Evolutionary conservation across 2,329 filamentous ascomycete genomes (phyloP).

Genomic region (Paramyrothecium sp.): DNA sequence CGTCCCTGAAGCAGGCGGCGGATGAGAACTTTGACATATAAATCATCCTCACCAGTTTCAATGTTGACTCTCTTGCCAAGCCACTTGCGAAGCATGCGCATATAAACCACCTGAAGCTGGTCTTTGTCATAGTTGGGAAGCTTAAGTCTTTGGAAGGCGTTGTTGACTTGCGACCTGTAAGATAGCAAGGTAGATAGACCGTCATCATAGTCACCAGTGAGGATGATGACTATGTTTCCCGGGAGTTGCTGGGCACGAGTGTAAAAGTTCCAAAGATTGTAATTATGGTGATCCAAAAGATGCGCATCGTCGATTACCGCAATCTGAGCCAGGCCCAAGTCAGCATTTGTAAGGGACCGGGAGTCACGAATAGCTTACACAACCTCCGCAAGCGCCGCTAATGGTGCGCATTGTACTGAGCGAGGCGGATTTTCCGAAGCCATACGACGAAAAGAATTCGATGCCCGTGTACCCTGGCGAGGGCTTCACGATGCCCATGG

Average conservation of each 20-base stretch:
- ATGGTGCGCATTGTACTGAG: slow-evolving; percentile 39
- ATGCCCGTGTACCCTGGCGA: slow-evolving; percentile 43
- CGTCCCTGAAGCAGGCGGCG: slow-evolving; percentile 59
- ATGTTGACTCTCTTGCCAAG: slow-evolving; percentile 56
- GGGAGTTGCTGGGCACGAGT: slow-evolving; percentile 21
- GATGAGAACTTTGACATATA: slow-evolving; percentile 62
- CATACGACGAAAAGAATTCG: slow-evolving; percentile 22
- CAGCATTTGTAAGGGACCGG: neutral
- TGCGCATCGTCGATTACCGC: slow-evolving; percentile 26
- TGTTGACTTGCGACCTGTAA: slow-evolving; percentile 32
- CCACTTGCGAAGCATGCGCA: slow-evolving; percentile 49
- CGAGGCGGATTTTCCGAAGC: slow-evolving; percentile 30
- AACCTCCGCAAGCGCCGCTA: slow-evolving; percentile 49
- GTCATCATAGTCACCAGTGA: slow-evolving; percentile 22
- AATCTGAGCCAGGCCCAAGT: slow-evolving; percentile 17
- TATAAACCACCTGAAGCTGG: slow-evolving; percentile 61
- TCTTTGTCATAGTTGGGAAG: slow-evolving; percentile 66
- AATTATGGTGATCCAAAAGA: slow-evolving; percentile 23
- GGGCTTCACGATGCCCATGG: slow-evolving; percentile 22
- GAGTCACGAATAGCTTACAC: slow-evolving; percentile 34
- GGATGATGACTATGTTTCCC: slow-evolving; percentile 23
- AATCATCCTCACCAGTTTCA: slow-evolving; percentile 56
- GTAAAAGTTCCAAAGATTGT: slow-evolving; percentile 25
- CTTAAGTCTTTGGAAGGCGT: slow-evolving; percentile 38
- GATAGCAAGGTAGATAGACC: slow-evolving; percentile 68